Evolutionary conservation across 176 grass and related monocot species (phyloP).

Genomic region (Ananas comosus): DNA sequence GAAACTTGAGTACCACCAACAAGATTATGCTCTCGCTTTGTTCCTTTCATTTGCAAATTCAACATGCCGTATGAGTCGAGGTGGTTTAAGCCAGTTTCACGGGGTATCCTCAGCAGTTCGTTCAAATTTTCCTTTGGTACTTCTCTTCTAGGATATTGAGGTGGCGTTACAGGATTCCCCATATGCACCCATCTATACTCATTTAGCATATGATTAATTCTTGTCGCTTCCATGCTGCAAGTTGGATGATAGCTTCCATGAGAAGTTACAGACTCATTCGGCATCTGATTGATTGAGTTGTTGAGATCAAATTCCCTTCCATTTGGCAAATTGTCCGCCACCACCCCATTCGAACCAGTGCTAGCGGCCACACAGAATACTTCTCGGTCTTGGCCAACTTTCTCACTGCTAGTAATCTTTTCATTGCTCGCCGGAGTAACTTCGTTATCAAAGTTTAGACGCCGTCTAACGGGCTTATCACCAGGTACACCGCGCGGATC

Average conservation of each 20-base stretch:
- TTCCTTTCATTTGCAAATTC: constrained; percentile 24
- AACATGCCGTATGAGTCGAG: constrained; percentile 17
- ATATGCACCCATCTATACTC: constrained; percentile 10
- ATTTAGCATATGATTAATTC: constrained; percentile 25
- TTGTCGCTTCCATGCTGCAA: constrained; percentile 17
- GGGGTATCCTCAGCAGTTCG: constrained; percentile 19
- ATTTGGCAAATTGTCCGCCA: constrained; percentile 18
- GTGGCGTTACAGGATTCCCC: constrained; percentile 30
- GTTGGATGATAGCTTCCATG: constrained; percentile 20
- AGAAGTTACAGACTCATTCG: constrained; percentile 16
- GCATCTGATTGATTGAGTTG: constrained; percentile 26
- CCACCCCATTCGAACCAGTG: background rate
- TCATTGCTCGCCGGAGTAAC: background rate
- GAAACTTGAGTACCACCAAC: constrained; percentile 23
- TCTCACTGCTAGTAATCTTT: background rate
- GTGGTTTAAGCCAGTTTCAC: constrained; percentile 11
- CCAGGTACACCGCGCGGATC: constrained; percentile 18
- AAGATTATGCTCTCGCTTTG: constrained; percentile 43
- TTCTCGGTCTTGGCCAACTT: background rate
- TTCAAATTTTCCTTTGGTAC: constrained; percentile 14
- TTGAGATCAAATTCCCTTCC: constrained; percentile 41
- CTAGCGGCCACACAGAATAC: background rate
- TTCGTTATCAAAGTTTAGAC: constrained; percentile 45
- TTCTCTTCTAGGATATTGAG: constrained; percentile 23
- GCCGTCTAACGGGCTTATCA: constrained; percentile 31